Base-by-base conservation (phyloP, 179 eudicot genomes). In the Gypsophila paniculata region DNA sequence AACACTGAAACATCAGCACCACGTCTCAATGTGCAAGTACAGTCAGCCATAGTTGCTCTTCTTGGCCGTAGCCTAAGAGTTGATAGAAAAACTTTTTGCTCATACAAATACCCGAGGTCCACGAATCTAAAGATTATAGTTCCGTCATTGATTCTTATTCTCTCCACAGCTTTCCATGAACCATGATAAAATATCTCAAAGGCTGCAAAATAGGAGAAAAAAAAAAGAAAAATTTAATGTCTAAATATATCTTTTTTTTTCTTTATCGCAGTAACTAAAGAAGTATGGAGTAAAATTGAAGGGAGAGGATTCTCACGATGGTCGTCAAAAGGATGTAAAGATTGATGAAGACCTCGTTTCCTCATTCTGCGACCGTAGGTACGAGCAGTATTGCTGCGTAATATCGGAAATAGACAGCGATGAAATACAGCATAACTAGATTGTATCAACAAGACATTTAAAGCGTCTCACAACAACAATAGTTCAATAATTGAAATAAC, bases 1-100 rank as follows among this genome's bases (percentile, higher is more conserved):
- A 82, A 76, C 57, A 90, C 93, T 67, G 86, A 88, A 70, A 95
- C 79, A 68, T 95, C 97, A 61, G 89, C 72, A 59, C 99, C 95
- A 14, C 89, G 93, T 80, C 99, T 84, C n/a, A 95, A 73, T 75
- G 88, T 81, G 73, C 89, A 92, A 54, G 80, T 84, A 79, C 99
- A 95, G 70, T 95, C 99, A 0, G 79, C 67, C 62, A 70, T 68
- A 65, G 74, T 83, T 44, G 97, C 96, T 75, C 85, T 83, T 81
- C 97, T 82, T 18, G 99, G 88, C 80, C 84, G 83, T 44, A 92
- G 75, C 72, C 97, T 85, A 58, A 92, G 91, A 73, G 88, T 81
- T 44, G 89, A 60, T 19, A 88, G 76, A 36, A 90, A 83, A 78
- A 83, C 64, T 42, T 79, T 82, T 74, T 83, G 88, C 81, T 90